Base-by-base conservation (phyloP, 495 filamentous ascomycete genomes). In the Annulohypoxylon maeteangense region DNA sequence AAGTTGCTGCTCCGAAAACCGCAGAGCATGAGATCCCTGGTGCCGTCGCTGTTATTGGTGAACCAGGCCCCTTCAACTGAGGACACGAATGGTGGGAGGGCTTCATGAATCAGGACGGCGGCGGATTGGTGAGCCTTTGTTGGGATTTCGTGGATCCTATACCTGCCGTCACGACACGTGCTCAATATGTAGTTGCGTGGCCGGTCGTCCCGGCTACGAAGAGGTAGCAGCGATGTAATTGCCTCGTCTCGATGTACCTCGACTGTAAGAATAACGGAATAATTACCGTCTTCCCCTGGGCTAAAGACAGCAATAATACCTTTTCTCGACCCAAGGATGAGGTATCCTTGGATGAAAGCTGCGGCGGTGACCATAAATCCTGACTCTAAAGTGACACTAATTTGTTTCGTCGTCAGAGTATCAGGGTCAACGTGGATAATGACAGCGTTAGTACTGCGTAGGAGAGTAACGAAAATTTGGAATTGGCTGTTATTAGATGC, bases 1-100 rank as follows among this genome's bases (percentile, higher is more conserved):
- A 98, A 97, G 34, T 87, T 80, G 54, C 87, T 91, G 61, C 91
- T 88, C 23, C 85, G 87, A 78, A 97, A 98, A 11, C 95, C 95
- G 79, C 90, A 92, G 23, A 97, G 74, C 58, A 92, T 81, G 1
- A 97, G 81, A 31, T 91, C 76, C 11, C 61, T 71, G 0, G 78
- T 68, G 5, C 59, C 63, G 32, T 63, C 67, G n/a, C 74, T 77
- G 5, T 64, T 50, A 4, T 76, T 56, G 53, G 86, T 78, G 65
- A 94, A 84, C 76, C 87, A 89, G 0, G 88, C 85, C 1, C 88
- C 87, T 72, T 93, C 90, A 25, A 97, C 85, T 66, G 89, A 86
- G 29, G 88, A 87, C 0, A 88, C 88, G 22, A 93, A 85, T 0
- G 90, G 87, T 7, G 89, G 87, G 2, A 72, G 75, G 20, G 79